Percentiles rank a stretch among this genome's conserved stretches.
These are phyloP conservation scores for Hypoxylon trugodes DNA, from an alignment of 495 filamentous ascomycete genomes.

Conservation along the genomic window DNA sequence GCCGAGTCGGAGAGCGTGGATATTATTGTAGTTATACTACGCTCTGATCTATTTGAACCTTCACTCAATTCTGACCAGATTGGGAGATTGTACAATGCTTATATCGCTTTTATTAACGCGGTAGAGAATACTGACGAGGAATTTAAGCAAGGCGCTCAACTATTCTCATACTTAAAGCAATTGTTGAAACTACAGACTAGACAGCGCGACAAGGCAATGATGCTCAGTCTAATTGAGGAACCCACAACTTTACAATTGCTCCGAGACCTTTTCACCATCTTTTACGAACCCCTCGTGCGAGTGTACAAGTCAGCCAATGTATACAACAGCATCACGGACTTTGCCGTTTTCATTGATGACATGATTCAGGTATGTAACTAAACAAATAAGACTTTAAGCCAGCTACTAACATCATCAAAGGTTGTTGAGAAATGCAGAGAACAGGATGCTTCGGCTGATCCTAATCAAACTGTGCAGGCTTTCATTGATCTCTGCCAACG, in stretches of 20 bases:
- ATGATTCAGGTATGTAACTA: conserved; percentile 67
- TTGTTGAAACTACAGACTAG: conserved; percentile 90
- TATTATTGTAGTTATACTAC: conserved; percentile 81
- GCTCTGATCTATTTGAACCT: conserved; percentile 75
- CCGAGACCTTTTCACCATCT: conserved; percentile 96
- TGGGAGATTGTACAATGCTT: conserved; percentile 87
- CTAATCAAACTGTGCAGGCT: conserved; percentile 97
- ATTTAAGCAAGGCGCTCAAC: conserved; percentile 84
- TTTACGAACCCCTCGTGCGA: conserved; percentile 95
- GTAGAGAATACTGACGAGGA: conserved; percentile 92
- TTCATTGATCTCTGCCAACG: conserved; percentile 97
- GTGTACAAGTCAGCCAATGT: conserved; percentile 99
- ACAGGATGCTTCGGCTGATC: conserved; percentile 91
- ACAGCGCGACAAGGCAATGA: conserved; percentile 95
- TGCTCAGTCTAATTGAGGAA: conserved; percentile 95
- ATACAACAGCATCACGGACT: conserved; percentile 95
- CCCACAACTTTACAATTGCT: conserved; percentile 92
- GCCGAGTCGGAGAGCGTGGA: conserved; percentile 76
- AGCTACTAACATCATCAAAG: conserved; percentile 37
- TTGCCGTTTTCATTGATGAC: conserved; percentile 91
- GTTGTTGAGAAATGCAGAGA: conserved; percentile 89
- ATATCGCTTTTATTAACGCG: conserved; percentile 94
- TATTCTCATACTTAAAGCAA: conserved; percentile 95
- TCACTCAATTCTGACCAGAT: conserved; percentile 76
- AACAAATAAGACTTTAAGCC: neutral